These are phyloP conservation scores for Pontederia paniculata DNA, from an alignment of 176 grass and related monocot species.

Conservation along the genomic window DNA sequence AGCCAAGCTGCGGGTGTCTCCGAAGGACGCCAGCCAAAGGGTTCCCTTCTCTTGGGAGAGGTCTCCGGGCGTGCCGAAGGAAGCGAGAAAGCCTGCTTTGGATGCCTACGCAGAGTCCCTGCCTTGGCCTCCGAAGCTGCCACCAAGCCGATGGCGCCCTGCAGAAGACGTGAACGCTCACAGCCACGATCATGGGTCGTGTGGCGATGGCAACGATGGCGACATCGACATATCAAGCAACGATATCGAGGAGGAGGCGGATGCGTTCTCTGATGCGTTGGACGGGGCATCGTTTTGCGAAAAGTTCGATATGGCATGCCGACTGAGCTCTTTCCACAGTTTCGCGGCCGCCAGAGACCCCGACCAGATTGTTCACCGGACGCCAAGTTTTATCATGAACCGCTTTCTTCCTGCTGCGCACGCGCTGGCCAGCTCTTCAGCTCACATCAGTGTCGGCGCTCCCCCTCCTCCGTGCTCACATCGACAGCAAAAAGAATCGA, in stretches of 20 bases:
- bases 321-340: constrained; percentile 65
- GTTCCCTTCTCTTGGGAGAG: constrained; percentile 96
- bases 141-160: constrained; percentile 21
- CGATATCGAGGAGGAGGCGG: constrained; percentile 23
- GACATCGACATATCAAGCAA: constrained; percentile 21
- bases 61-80: constrained; percentile 75
- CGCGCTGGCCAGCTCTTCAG: constrained; percentile 28
- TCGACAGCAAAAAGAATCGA: constrained; percentile 12
- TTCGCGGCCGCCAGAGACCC: constrained; percentile 40
- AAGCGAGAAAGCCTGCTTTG: not conserved
- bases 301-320: constrained; percentile 39
- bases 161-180: not conserved
- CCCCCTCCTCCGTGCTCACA: not conserved
- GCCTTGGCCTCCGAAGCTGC: constrained; percentile 36
- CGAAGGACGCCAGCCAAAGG: constrained; percentile 21
- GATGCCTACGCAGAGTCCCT: constrained; percentile 9
- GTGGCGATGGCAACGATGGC: constrained; percentile 10
- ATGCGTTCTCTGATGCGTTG: constrained; percentile 48
- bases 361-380: too few relatives aligned
- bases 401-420: constrained; percentile 20
- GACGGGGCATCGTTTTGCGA: constrained; percentile 55
- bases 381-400: too few relatives aligned
- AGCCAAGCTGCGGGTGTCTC: constrained; percentile 39
- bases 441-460: constrained; percentile 16
- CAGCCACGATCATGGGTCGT: too few relatives aligned